These are phyloP conservation scores for Populus ilicifolia DNA, from an alignment of 345 rosid genomes.

Conservation along the genomic window DNA sequence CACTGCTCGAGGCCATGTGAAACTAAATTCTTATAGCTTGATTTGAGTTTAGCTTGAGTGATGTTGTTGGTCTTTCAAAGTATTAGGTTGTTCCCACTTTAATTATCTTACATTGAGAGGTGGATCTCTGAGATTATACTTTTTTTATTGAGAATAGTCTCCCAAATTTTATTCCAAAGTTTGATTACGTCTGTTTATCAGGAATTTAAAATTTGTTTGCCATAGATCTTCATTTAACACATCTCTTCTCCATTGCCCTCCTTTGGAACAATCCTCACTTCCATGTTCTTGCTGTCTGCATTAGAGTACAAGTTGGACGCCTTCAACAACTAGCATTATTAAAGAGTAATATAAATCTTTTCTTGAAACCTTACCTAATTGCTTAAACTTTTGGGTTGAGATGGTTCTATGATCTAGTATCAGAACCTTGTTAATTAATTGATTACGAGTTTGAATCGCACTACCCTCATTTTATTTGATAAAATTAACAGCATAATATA, in stretches of 20 bases:
- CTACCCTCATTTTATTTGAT: too few species aligned
- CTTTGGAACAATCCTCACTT: neutral
- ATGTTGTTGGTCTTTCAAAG: neutral
- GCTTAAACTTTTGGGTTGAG: too few species aligned
- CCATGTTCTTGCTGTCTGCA: neutral
- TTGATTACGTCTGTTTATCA: neutral
- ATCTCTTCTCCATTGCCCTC: neutral
- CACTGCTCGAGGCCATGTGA: neutral
- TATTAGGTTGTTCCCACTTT: neutral
- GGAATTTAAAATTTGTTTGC: neutral
- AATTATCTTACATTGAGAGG: neutral
- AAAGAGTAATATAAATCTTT: too few species aligned
- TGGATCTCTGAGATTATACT: neutral
- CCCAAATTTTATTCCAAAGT: neutral
- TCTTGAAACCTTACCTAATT: too few species aligned
- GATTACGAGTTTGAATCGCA: too few species aligned
- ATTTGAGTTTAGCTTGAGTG: neutral
- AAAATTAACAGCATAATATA: too few species aligned
- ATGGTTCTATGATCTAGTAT: too few species aligned
- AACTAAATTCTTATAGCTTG: neutral
- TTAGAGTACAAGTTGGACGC: conserved; percentile 2
- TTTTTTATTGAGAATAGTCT: neutral
- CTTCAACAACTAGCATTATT: neutral
- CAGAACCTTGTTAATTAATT: too few species aligned
- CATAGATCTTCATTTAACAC: neutral